Base-by-base conservation (phyloP, 1,284 basidiomycete genomes). In the Ceratobasidium papillatum region DNA sequence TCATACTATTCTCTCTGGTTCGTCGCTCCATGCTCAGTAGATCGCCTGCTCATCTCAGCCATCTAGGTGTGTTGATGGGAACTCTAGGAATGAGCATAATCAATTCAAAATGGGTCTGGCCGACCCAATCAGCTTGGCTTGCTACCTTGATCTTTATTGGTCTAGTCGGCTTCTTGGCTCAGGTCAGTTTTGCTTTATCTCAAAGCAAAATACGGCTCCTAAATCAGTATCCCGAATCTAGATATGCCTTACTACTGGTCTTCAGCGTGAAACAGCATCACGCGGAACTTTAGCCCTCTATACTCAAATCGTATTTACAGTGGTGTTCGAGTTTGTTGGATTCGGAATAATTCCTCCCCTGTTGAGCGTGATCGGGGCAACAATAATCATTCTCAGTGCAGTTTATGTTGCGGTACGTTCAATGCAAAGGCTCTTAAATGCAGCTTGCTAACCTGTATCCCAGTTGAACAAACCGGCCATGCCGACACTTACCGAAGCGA, bases 221-320 rank as follows among this genome's bases (percentile, higher is more conserved):
- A 17, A 8, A 5, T 34, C 3, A n/a, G 27, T 19, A 38, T 36
- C 17, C 14, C 9, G 7, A 3, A 11, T 34, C 25, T n/a, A 89
- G 86, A 79, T 86, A 1, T 82, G 90, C 3, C 79, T 91, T 38
- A 89, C 89, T 0, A 85, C 90, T 83, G 90, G 90, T 0, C 82
- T 91, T 17, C 89, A 90, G 79, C 85, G 87, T 14, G 90, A 91
- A 79, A 87, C 88, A 0, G 90, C 88, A 0, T 86, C 88, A 2
- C 82, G 90, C 41, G 90, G 87, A 0, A 83, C 87, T 0, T 85
- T 91, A 81, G 89, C 86, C 0, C 80, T 91, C 0, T 91, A 91
- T 78, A 84, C 87, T 11, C 88, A 89, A 80, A 86, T 91, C 51
- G 84, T 91, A 14, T 91, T 89, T 77, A 88, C 89, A 0, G 84